Conservation (phyloP, 306 rosid genomes). For the Pueraria montana region DNA sequence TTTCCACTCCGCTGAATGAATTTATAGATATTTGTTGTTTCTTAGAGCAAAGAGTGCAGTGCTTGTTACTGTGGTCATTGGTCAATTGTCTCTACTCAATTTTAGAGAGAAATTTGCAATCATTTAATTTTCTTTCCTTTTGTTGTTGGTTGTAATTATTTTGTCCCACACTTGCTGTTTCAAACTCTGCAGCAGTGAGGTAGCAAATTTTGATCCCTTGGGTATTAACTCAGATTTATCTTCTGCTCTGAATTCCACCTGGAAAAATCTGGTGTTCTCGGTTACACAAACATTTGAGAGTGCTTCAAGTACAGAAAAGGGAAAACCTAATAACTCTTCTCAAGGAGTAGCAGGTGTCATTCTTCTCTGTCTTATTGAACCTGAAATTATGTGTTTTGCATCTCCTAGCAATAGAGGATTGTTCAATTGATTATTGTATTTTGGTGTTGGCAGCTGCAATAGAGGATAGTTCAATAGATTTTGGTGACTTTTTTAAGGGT, state of each 20-base stretch:
- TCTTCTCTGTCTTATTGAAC: conserved; percentile 30
- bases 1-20: background rate
- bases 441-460: conserved; percentile 82
- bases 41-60: background rate
- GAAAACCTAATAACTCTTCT: conserved; percentile 67
- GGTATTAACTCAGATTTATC: conserved; percentile 70
- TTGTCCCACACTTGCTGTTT: conserved; percentile 34
- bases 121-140: background rate
- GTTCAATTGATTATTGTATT: conserved; percentile 63
- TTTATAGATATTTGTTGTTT: background rate
- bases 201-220: conserved; percentile 81
- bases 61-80: conserved; percentile 10
- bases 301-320: conserved; percentile 74
- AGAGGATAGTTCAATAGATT: conserved; percentile 92
- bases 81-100: background rate
- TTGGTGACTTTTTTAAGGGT: conserved; percentile 96
- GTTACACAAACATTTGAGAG: conserved; percentile 70
- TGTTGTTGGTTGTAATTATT: conserved; percentile 36
- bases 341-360: conserved; percentile 88
- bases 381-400: conserved; percentile 35
- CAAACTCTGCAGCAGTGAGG: conserved; percentile 63
- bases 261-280: conserved; percentile 62
- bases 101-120: background rate
- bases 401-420: conserved; percentile 64
- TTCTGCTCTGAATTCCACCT: conserved; percentile 63